Evolutionary conservation across 768 basidiomycete species (phyloP).

Genomic region (Psilocybe sp.): DNA sequence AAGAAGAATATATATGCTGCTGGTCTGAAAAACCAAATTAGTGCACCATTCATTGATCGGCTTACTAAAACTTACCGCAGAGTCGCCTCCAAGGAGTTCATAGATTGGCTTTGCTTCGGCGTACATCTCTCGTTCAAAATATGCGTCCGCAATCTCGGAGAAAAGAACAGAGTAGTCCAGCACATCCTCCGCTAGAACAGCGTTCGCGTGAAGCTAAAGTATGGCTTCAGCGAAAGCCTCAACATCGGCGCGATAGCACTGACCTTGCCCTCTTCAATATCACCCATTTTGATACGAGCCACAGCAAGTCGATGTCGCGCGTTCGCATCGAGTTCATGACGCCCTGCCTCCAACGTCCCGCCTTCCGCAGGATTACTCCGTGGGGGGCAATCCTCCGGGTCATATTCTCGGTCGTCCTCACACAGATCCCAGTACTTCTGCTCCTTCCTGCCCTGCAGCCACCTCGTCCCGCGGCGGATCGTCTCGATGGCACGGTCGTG

Average conservation of each 20-base stretch:
- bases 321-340: constrained; percentile 67
- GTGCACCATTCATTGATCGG: background rate
- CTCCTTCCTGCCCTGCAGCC: constrained; percentile 82
- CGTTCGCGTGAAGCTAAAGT: constrained; percentile 69
- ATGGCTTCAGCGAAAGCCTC: background rate
- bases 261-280: constrained; percentile 81
- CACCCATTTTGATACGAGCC: constrained; percentile 76
- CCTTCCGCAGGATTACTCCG: constrained; percentile 28
- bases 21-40: constrained; percentile 49
- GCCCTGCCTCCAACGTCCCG: constrained; percentile 53
- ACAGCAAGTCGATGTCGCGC: constrained; percentile 83
- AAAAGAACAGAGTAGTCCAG: constrained; percentile 78
- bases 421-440: constrained; percentile 79
- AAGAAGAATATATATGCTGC: constrained; percentile 63
- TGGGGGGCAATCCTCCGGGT: constrained; percentile 36
- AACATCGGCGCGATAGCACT: constrained; percentile 11
- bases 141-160: constrained; percentile 82
- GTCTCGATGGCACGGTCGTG: constrained; percentile 65
- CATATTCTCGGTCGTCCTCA: constrained; percentile 89
- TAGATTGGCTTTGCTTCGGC: constrained; percentile 80
- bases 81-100: constrained; percentile 70
- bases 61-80: constrained; percentile 48
- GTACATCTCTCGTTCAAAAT: constrained; percentile 73
- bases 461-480: constrained; percentile 76
- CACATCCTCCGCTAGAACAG: constrained; percentile 70